Base-by-base conservation (phyloP, 345 rosid species). In the Pelargonium nanum region DNA sequence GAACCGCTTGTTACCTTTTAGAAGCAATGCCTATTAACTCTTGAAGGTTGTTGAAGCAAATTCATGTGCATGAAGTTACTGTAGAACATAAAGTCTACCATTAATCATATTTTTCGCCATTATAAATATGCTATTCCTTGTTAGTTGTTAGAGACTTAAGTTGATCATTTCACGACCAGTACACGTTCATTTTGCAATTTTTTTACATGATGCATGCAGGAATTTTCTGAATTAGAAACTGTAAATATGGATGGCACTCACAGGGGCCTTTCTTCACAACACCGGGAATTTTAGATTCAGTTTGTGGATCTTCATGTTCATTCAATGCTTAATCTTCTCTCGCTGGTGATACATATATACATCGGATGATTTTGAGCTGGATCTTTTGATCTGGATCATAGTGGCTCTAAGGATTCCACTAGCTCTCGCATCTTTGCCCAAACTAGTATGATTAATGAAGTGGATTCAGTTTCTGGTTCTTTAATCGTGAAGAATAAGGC, bases 261-360 rank as follows among this genome's bases (percentile, higher is more conserved):
- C 45, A 8, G 53, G 51, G 51, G 26, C 53, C 26, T 40, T 53
- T 19, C 32, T 56, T 51, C 25, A 51, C 26, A 22, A 15, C 45
- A 26, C n/a, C 6, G 44, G 30, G 4, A 52, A 25, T 16, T 23
- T 19, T 61, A 61, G 56, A 61, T 19, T 19, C 25, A 22, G 22
- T 50, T 52, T 67, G 30, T 28, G n/a, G 60, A 55, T 34, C 53
- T 51, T 56, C 24, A 55, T 0, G 40, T 55, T 60, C 61, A 55
- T 4, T 24, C 25, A 28, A 54, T 30, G 10, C 40, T 30, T n/a
- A n/a, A 10, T 20, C 55, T 60, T 26, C 23, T 5, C 24, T 61
- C 53, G 7, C 22, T 26, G 57, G 61, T 61, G 44, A 61, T 3
- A 30, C 34, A 26, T 55, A 13, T 22, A 23, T 19, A 57, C n/a